phyloP scores from a whole-genome alignment of 2,329 filamentous ascomycete genomes.

The Xylariaceae sp. region DNA sequence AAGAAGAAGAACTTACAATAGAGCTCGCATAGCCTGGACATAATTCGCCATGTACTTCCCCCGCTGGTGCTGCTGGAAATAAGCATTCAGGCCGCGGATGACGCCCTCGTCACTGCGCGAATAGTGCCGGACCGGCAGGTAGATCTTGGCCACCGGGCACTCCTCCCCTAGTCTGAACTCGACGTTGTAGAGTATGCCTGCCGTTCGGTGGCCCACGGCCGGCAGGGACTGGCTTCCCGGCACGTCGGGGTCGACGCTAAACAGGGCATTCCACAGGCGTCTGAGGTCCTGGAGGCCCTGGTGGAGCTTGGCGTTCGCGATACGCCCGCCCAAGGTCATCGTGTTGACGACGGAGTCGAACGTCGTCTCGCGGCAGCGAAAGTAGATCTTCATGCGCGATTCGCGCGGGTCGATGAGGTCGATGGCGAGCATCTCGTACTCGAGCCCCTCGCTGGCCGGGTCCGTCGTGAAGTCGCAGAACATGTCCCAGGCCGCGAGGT shows the following conservation, averaged over 20 bases:
- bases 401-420: conserved; percentile 6
- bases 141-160: conserved; percentile 4
- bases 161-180: conserved; percentile 4
- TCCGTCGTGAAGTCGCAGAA: conserved; percentile 6
- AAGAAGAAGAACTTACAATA: conserved; percentile 1
- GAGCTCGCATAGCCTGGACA: conserved; percentile 4
- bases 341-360: conserved; percentile 5
- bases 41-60: conserved; percentile 10
- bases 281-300: conserved; percentile 5
- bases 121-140: conserved; percentile 11
- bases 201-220: conserved; percentile 4
- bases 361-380: conserved; percentile 1
- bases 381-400: conserved; percentile 10
- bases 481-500: conserved; percentile 3
- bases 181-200: conserved; percentile 9
- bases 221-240: not conserved
- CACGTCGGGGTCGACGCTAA: not conserved
- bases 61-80: conserved; percentile 7
- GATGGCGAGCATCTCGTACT: conserved; percentile 10
- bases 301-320: conserved; percentile 2
- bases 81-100: conserved; percentile 1
- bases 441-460: not conserved
- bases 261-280: conserved; percentile 7
- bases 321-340: conserved; percentile 6
- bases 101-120: conserved; percentile 8